Conservation (phyloP, 2,329 filamentous ascomycete species). For the Aspergillus tanneri region DNA sequence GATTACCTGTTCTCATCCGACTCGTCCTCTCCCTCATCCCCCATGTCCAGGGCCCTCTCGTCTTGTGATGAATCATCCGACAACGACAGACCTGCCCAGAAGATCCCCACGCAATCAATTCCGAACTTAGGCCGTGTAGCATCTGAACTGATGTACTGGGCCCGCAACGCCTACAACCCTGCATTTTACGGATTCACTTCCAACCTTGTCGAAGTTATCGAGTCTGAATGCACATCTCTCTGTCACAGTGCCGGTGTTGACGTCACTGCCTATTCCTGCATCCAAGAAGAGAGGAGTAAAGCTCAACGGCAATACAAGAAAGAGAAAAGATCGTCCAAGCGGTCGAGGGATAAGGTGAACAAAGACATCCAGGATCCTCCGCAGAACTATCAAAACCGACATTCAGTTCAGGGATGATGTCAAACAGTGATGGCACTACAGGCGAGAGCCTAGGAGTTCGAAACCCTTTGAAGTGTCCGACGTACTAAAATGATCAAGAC, state of each 20-base stretch:
- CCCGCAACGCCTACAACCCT: slow-evolving; percentile 46
- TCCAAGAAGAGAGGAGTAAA: slow-evolving; percentile 25
- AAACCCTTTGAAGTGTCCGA: too few species aligned
- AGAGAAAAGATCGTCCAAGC: slow-evolving; percentile 23
- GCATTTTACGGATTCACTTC: slow-evolving; percentile 44
- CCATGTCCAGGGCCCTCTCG: slow-evolving; percentile 23
- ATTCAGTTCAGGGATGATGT: not conserved
- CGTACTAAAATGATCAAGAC: not conserved
- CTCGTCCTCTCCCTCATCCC: slow-evolving; percentile 29
- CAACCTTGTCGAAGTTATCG: slow-evolving; percentile 38
- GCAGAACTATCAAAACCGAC: not conserved
- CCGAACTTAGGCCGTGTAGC: slow-evolving; percentile 41
- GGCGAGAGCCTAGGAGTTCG: not conserved
- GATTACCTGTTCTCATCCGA: slow-evolving; percentile 40
- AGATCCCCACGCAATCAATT: slow-evolving; percentile 25
- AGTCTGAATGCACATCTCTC: slow-evolving; percentile 38
- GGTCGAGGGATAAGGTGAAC: slow-evolving; percentile 4
- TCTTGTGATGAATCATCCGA: slow-evolving; percentile 25
- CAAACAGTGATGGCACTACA: not conserved
- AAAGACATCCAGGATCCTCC: not conserved
- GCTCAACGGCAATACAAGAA: slow-evolving; percentile 22
- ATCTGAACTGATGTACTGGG: slow-evolving; percentile 45
- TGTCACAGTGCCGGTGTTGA: slow-evolving; percentile 39
- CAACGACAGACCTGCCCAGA: slow-evolving; percentile 24
- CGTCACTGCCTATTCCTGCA: slow-evolving; percentile 29